Conservation (phyloP, 1,139 yeast genomes). For the Williopsis jadinii region DNA sequence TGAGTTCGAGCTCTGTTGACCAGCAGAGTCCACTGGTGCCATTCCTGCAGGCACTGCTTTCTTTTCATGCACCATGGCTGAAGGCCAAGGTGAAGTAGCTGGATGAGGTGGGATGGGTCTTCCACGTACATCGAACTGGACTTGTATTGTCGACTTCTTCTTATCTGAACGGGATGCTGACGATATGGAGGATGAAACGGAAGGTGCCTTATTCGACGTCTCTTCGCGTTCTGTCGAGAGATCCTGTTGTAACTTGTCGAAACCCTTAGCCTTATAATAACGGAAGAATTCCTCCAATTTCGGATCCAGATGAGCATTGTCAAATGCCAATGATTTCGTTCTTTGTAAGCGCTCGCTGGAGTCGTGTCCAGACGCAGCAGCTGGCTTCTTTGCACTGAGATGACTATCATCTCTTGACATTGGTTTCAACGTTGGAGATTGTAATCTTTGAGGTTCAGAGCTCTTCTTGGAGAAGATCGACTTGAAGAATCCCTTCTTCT, state of each 20-base stretch:
- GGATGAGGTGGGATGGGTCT: slow-evolving; percentile 45
- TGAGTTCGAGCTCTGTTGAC: not conserved
- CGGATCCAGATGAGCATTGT: slow-evolving; percentile 35
- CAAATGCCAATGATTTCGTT: slow-evolving; percentile 12
- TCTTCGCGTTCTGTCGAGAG: slow-evolving; percentile 1
- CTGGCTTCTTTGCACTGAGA: not conserved
- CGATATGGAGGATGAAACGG: slow-evolving; percentile 8
- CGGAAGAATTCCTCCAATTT: slow-evolving; percentile 51
- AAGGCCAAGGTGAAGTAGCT: slow-evolving; percentile 36
- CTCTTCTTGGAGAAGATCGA: slow-evolving; percentile 30
- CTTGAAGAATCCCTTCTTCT: slow-evolving; percentile 28
- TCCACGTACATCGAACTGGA: slow-evolving; percentile 28
- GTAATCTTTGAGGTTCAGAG: not conserved
- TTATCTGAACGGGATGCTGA: slow-evolving; percentile 2
- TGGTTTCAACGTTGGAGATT: not conserved
- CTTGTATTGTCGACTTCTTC: not conserved
- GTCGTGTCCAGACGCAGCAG: not conserved
- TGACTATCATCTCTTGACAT: not conserved
- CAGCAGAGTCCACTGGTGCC: not conserved
- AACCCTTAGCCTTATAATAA: slow-evolving; percentile 36
- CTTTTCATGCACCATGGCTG: slow-evolving; percentile 32
- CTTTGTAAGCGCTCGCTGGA: slow-evolving; percentile 2
- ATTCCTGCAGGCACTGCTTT: not conserved
- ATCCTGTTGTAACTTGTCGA: slow-evolving; percentile 25
- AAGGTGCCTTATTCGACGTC: slow-evolving; percentile 4